Base-by-base conservation (phyloP, 2,329 filamentous ascomycete genomes). In the Coniella lustricola region DNA sequence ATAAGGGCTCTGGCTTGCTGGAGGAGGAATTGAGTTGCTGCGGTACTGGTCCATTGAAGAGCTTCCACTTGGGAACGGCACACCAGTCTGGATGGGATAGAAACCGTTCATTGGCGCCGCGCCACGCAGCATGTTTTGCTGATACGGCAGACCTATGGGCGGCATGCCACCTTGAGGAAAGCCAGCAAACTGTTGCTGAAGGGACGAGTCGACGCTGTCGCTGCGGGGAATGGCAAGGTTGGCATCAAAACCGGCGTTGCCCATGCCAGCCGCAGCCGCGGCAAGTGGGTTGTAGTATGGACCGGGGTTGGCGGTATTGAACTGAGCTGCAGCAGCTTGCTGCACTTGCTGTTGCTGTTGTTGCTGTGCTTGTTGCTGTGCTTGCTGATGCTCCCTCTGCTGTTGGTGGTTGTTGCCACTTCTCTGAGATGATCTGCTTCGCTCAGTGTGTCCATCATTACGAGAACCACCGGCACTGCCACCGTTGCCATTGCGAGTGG, bases 61-160 rank as follows among this genome's bases (percentile, higher is more conserved):
- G 54, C 68, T 71, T 32, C 71, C 60, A 49, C 64, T 69, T 55
- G 67, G 71, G 57, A 74, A 82, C n/a, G 67, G 70, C 57, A 74
- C 81, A 0, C 74, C 74, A 33, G 72, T 67, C 60, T 75, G 77
- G 71, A 82, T 75, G 7, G 76, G 72, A 58, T 75, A 83, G 62
- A 71, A 81, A 60, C 75, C 79, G 59, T 70, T 74, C 67, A 81
- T 73, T 9, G 73, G 73, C 12, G 76, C 75, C 2, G 67, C 65
- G 8, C 69, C 72, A 16, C 79, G 71, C 62, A 82, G 70, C 67
- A 82, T 71, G 57, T 62, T 70, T 59, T 81, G 79, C 60, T 81
- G 78, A 58, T 77, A 82, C 54, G 79, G 77, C 55, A 81, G 60
- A 55, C 68, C 72, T 54, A 72, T 71, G 38, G 65, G 59, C 3